Conservation (phyloP, 176 grass and related monocot genomes). For the Triticum turgidum region DNA sequence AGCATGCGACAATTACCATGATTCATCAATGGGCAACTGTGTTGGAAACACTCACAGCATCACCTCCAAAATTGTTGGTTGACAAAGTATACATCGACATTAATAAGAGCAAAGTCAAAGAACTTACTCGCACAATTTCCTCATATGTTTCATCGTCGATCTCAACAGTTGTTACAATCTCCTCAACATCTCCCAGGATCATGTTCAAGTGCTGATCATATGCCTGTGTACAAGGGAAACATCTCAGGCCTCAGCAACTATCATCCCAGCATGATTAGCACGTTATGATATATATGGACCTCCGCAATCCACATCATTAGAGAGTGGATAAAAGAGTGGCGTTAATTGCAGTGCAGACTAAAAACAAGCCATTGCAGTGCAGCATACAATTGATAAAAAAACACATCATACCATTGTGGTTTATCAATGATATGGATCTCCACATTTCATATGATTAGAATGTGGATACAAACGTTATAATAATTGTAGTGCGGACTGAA, state of each 20-base stretch:
- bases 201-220: conserved; percentile 99
- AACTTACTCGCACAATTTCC: conserved; percentile 91
- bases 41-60: background rate
- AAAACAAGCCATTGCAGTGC: background rate
- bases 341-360: background rate
- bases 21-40: background rate
- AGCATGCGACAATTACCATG: background rate
- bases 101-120: background rate
- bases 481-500: background rate
- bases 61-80: background rate
- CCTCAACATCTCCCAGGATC: conserved; percentile 99
- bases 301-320: background rate
- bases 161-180: conserved; percentile 88
- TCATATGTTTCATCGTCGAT: conserved; percentile 99
- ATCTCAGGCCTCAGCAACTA: background rate
- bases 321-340: background rate
- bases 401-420: no score
- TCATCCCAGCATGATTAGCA: background rate
- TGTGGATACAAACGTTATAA: background rate
- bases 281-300: background rate
- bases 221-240: conserved; percentile 47
- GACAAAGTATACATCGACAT: background rate
- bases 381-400: background rate
- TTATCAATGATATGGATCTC: background rate
- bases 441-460: background rate